Conservation (phyloP, 1,139 yeast genomes). For the Hyphopichia burtonii region DNA sequence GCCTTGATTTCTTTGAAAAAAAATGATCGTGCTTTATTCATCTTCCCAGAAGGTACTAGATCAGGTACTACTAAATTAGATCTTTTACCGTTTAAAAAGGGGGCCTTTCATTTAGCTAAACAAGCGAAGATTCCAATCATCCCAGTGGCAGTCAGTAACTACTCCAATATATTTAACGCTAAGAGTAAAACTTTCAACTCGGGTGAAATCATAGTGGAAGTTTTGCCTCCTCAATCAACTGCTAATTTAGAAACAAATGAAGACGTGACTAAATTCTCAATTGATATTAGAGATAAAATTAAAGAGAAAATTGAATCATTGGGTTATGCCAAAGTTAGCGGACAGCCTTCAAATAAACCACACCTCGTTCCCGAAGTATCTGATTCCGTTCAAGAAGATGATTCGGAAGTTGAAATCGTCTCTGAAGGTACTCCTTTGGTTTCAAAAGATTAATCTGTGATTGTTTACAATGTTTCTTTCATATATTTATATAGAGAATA, state of each 20-base stretch:
- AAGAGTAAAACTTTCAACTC: conserved; percentile 53
- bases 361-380: too few species aligned
- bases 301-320: conserved; percentile 24
- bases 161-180: conserved; percentile 69
- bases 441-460: conserved; percentile 15
- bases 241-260: conserved; percentile 53
- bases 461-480: too few species aligned
- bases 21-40: conserved; percentile 68
- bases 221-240: conserved; percentile 66
- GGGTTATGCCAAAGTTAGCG: conserved; percentile 22
- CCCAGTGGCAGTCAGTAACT: conserved; percentile 85
- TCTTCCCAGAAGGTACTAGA: conserved; percentile 96
- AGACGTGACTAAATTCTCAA: conserved; percentile 53
- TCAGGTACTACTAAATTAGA: conserved; percentile 68
- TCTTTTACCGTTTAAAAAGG: conserved; percentile 88
- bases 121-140: conserved; percentile 88
- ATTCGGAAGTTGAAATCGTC: conserved; percentile 19
- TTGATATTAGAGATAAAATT: conserved; percentile 36
- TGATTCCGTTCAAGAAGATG: neutral
- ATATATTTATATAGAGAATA: neutral
- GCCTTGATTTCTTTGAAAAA: conserved; percentile 64
- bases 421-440: conserved; percentile 26
- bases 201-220: conserved; percentile 65
- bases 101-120: conserved; percentile 95
- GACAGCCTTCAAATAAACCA: neutral